Percentiles rank a stretch among this genome's conserved stretches.
These are phyloP conservation scores for Rhizophagus clarus DNA, from an alignment of 192 early-diverging fungal species.

Conservation along the genomic window DNA sequence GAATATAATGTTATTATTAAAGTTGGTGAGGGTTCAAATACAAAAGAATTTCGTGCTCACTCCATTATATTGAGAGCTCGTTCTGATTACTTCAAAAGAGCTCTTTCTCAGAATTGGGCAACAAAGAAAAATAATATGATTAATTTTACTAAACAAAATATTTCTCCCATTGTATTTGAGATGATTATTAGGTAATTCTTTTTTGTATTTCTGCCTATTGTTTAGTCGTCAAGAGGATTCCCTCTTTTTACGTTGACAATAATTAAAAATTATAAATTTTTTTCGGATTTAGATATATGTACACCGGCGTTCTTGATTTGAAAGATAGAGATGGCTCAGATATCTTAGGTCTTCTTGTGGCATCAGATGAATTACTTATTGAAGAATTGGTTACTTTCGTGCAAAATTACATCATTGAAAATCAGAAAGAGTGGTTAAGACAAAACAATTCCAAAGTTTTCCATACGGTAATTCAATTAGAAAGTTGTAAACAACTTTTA, in stretches of 20 bases:
- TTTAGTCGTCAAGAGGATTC: no score
- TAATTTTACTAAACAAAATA: slow-evolving; percentile 26
- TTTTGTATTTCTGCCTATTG: neutral
- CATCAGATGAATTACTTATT: slow-evolving; percentile 21
- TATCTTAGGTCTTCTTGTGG: slow-evolving; percentile 14
- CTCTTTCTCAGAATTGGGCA: neutral
- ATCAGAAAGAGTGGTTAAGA: neutral
- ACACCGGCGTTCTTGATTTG: slow-evolving; percentile 16
- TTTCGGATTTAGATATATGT: neutral
- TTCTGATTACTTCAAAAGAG: neutral
- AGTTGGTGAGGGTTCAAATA: neutral
- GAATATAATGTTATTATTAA: slow-evolving; percentile 24
- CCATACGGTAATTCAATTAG: slow-evolving; percentile 2
- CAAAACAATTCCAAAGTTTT: slow-evolving; percentile 5
- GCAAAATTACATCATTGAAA: slow-evolving; percentile 7
- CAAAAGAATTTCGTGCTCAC: slow-evolving; percentile 17
- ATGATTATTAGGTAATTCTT: slow-evolving; percentile 7
- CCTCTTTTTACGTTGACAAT: no score
- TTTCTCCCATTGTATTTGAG: slow-evolving; percentile 16
- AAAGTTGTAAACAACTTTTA: slow-evolving; percentile 9
- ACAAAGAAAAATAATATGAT: neutral
- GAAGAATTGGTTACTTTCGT: neutral
- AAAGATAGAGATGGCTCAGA: neutral
- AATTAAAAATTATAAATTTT: no score
- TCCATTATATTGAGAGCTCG: slow-evolving; percentile 19